A percentile compares a stretch with the other conserved stretches of the same genome.
These are phyloP conservation scores for Ganoderma boninense DNA, from an alignment of 1,284 basidiomycete species.

Conservation along the genomic window DNA sequence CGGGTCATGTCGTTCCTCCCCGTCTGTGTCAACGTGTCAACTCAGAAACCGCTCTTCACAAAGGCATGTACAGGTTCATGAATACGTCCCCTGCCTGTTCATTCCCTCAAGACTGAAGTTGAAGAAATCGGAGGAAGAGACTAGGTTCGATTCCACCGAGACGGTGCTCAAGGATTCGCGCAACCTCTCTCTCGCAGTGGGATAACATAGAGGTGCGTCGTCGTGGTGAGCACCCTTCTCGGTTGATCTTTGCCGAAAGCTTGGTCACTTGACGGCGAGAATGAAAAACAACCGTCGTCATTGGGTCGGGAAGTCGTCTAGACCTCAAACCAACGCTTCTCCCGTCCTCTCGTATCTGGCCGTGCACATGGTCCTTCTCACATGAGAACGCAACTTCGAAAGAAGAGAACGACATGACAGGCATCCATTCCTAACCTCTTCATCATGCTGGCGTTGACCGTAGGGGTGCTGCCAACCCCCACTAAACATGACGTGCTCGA, in stretches of 20 bases:
- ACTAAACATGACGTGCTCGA: slow-evolving; percentile 89
- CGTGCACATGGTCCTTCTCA: slow-evolving; percentile 95
- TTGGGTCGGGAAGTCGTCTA: slow-evolving; percentile 87
- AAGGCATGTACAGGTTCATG: too few relatives aligned
- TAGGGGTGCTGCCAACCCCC: slow-evolving; percentile 53
- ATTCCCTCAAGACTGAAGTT: slow-evolving; percentile 65
- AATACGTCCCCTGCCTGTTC: too few relatives aligned
- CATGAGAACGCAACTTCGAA: slow-evolving; percentile 92
- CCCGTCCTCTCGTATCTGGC: slow-evolving; percentile 87
- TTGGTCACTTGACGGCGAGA: slow-evolving; percentile 84
- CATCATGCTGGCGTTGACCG: not conserved
- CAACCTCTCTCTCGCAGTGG: slow-evolving; percentile 84
- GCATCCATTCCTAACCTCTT: too few relatives aligned
- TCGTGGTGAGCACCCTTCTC: slow-evolving; percentile 3
- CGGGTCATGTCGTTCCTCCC: too few relatives aligned
- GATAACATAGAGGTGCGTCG: slow-evolving; percentile 85
- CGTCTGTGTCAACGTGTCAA: not conserved
- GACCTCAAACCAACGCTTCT: slow-evolving; percentile 84
- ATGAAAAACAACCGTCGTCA: slow-evolving; percentile 87
- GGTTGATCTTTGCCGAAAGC: slow-evolving; percentile 7
- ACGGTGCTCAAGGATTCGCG: slow-evolving; percentile 91
- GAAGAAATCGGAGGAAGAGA: slow-evolving; percentile 85
- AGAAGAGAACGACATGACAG: slow-evolving; percentile 81
- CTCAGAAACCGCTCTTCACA: not conserved
- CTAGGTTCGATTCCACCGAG: slow-evolving; percentile 70